Evolutionary conservation across 805 yeast genomes (phyloP).

Genomic region (Naumovozyma castellii): DNA sequence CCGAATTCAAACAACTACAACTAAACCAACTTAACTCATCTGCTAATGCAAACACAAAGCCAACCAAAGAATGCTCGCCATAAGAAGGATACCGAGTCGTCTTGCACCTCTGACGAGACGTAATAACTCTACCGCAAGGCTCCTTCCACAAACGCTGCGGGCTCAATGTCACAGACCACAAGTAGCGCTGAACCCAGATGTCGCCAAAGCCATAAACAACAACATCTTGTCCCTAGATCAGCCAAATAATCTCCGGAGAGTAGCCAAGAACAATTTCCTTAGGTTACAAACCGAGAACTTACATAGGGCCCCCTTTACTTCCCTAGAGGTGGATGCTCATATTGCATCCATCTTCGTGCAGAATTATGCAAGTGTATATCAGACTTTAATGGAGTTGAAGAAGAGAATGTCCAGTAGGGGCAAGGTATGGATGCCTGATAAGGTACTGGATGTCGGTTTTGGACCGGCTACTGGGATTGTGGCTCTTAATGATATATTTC

Average conservation of each 20-base stretch:
- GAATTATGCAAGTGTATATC: conserved; percentile 62
- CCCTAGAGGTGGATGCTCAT: conserved; percentile 63
- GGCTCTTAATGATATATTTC: conserved; percentile 66
- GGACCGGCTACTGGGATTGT: conserved; percentile 92
- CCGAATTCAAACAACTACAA: too few relatives aligned
- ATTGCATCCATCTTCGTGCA: conserved; percentile 74
- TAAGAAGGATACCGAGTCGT: conserved; percentile 6
- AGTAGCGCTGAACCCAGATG: conserved; percentile 43
- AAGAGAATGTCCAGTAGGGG: conserved; percentile 37
- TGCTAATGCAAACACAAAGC: too few relatives aligned
- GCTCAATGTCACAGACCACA: conserved; percentile 47
- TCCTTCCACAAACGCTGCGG: conserved; percentile 45
- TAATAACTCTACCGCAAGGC: conserved; percentile 19
- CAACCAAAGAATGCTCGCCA: neutral
- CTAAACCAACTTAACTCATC: too few relatives aligned
- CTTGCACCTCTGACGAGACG: conserved; percentile 13
- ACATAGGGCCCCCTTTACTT: conserved; percentile 38
- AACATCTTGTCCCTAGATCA: conserved; percentile 50
- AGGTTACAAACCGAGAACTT: conserved; percentile 43
- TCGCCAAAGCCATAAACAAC: conserved; percentile 52
- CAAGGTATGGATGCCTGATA: conserved; percentile 48
- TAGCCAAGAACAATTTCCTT: conserved; percentile 49
- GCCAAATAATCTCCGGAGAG: conserved; percentile 56
- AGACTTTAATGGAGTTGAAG: conserved; percentile 58
- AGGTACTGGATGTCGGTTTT: conserved; percentile 68